Evolutionary conservation across 1,284 basidiomycete genomes (phyloP), one percentile per base, ranked within the genome.

Genomic region (Dichomitus squalens): DNA sequence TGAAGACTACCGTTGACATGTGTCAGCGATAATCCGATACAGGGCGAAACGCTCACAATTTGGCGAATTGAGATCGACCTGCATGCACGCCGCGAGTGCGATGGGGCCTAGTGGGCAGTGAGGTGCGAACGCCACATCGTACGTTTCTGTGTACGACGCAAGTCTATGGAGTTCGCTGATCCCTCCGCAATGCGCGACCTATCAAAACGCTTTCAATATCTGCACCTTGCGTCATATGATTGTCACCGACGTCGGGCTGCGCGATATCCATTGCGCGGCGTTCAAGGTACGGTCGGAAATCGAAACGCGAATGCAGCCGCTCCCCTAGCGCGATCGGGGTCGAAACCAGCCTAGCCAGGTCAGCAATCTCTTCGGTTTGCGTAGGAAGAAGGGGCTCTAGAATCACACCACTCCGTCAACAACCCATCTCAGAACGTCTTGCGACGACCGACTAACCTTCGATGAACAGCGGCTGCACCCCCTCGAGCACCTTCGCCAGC

Each of bases 251-350:
- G 68, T 91, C 89, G n/a, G 89, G 88, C 68, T 91, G 88, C 4
- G 85, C 85, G 57, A 90, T 87, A 64, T 90, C 88, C 52, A 87
- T 78, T 11, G 84, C 86, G n/a, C 87, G 79, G 29, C 77, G 75
- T 67, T 90, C 87, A 31, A 88, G 73, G 72, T 88, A 91, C 0
- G 88, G 89, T 16, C 89, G 78, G 66, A 87, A 86, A 65, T 92
- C 89, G 43, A 82, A 75, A 11, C 88, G 80, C 4, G 85, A 85
- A 70, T 84, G 89, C 0, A 92, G 77, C 21, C 89, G 78, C 68
- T 92, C 90, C 12, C 90, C 89, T 12, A 90, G 78, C 2, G 89
- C 83, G 38, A 92, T 83, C 1, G 89, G 89, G 29, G 83, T 86
- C 38, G 87, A 85, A 1, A 86, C 77, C 21, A 79, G 74, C 51